Conservation (phyloP, 305 asterid genomes). For the Fraxinus floribunda region DNA sequence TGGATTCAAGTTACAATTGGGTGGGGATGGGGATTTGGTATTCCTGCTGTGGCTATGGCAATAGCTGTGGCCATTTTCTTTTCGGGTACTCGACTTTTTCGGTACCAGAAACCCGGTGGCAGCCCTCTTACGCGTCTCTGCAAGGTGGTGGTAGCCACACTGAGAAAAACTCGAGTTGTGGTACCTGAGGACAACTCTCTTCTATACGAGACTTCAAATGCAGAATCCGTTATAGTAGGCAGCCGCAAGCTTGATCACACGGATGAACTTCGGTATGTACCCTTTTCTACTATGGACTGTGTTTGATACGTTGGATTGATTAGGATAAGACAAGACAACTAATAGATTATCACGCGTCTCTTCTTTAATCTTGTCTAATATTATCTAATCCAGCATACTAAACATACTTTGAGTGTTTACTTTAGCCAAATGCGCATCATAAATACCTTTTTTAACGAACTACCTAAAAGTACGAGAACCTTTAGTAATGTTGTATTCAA, state of each 20-base stretch:
- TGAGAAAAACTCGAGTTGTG: slow-evolving; percentile 43
- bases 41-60: slow-evolving; percentile 82
- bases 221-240: slow-evolving; percentile 60
- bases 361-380: neutral
- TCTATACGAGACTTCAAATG: slow-evolving; percentile 55
- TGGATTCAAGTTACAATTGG: slow-evolving; percentile 70
- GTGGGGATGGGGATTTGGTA: slow-evolving; percentile 88
- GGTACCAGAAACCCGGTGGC: slow-evolving; percentile 82
- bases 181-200: slow-evolving; percentile 51
- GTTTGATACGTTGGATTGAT: neutral
- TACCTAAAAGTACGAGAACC: neutral
- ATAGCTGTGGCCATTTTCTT: slow-evolving; percentile 74
- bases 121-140: slow-evolving; percentile 68
- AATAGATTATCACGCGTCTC: neutral
- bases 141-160: slow-evolving; percentile 67
- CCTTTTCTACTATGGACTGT: neutral
- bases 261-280: slow-evolving; percentile 46
- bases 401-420: neutral
- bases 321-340: neutral
- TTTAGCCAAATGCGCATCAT: neutral
- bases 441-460: neutral
- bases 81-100: slow-evolving; percentile 65
- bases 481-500: neutral
- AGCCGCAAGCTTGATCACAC: slow-evolving; percentile 80
- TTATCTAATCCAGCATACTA: neutral